Base-by-base conservation (phyloP, 192 early-diverging fungal species). In the Coemansia sp. region DNA sequence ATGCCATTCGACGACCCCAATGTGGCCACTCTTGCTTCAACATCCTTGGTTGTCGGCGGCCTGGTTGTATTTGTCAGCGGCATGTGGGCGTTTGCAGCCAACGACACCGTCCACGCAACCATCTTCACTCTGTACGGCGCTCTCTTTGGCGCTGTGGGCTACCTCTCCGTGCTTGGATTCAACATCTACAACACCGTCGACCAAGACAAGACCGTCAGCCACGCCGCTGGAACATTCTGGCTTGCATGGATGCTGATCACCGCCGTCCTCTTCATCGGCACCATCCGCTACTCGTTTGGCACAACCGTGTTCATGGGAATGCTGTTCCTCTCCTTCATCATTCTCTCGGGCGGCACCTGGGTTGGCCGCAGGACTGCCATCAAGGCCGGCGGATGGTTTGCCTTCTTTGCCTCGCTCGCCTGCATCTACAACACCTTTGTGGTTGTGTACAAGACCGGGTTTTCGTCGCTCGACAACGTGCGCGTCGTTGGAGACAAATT, bases 71-170 rank as follows among this genome's bases (percentile, higher is more conserved):
- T 84, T 59, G 62, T 79, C 60, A 79, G 76, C 64, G 81, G 81
- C 51, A 77, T 84, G 76, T 92, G 90, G 92, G 88, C 93, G 75
- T 92, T 92, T 79, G 84, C 86, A 49, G 82, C 86, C 37, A 91
- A 92, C 70, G 92, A 94, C 71, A 91, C 90, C 5, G 92, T 94
- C 76, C 90, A 91, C 79, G 91, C 91, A 17, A 93, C 90, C 37
- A 88, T 89, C 44, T 93, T 93, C 81, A 86, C 88, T 50, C 84
- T 87, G 49, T 91, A 90, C 41, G 88, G 87, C 53, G 87, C 86
- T 58, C 87, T 88, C 75, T 92, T 88, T 85, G 73, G 87, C 32
- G 76, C 90, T 9, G 86, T 82, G 10, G 80, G 80, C 13, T 74
- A 71, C 14, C 71, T 82, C 19, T 74, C 74, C n/a, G 64, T 87